These are phyloP conservation scores for Gossypium rotundifolium DNA, from an alignment of 345 rosid species.

Conservation along the genomic window DNA sequence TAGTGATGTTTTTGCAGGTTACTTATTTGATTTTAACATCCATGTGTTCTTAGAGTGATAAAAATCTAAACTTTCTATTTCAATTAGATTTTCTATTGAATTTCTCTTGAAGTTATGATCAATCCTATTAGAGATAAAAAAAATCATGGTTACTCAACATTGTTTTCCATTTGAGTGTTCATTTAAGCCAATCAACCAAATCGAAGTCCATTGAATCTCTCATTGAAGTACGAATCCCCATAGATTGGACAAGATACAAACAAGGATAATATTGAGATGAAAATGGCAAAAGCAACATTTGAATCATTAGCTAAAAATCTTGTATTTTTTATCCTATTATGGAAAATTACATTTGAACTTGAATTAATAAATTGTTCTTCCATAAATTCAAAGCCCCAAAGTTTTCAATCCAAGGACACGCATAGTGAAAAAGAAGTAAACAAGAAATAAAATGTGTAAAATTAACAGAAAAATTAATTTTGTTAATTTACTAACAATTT, in stretches of 20 bases:
- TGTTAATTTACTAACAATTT: too few relatives aligned
- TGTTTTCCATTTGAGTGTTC: conserved; percentile 32
- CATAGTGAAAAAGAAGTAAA: too few relatives aligned
- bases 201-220: conserved; percentile 30
- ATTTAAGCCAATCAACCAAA: conserved; percentile 28
- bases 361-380: conserved; percentile 31
- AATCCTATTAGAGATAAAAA: conserved; percentile 34
- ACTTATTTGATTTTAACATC: conserved; percentile 33
- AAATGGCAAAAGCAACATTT: conserved; percentile 36
- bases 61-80: conserved; percentile 35
- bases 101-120: conserved; percentile 31
- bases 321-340: conserved; percentile 33
- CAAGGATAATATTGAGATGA: conserved; percentile 39
- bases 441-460: too few relatives aligned
- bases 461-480: too few relatives aligned
- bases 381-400: conserved; percentile 13
- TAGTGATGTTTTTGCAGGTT: conserved; percentile 22
- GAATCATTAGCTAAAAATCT: conserved; percentile 37
- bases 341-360: conserved; percentile 33
- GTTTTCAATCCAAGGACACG: conserved; percentile 20
- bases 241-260: conserved; percentile 35
- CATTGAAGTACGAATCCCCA: conserved; percentile 26
- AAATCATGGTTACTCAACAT: conserved; percentile 41
- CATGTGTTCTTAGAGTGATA: conserved; percentile 31
- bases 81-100: conserved; percentile 20